A percentile compares a stretch with the other conserved stretches of the same genome.
Conservation (phyloP, 305 asterid species). For the Fraxinus latifolia region DNA sequence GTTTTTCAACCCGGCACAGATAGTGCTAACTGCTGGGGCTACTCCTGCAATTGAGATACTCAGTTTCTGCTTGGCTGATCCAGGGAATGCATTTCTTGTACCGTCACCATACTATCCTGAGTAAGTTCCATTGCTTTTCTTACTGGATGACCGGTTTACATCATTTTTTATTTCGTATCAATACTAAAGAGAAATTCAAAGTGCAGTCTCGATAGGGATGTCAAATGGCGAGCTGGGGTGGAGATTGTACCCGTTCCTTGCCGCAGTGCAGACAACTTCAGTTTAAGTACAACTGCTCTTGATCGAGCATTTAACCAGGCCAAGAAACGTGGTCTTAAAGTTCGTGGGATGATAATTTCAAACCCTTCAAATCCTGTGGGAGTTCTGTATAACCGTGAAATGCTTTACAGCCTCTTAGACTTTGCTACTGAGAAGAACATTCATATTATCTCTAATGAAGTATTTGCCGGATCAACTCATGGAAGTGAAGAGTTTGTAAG, state of each 20-base stretch:
- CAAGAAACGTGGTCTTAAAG: constrained; percentile 51
- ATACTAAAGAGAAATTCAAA: constrained; percentile 6
- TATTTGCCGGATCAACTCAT: constrained; percentile 41
- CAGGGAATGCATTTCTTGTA: constrained; percentile 66
- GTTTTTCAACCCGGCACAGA: constrained; percentile 43
- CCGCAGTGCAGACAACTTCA: constrained; percentile 59
- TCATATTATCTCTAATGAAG: constrained; percentile 52
- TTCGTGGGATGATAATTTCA: constrained; percentile 53
- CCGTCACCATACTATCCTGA: constrained; percentile 62
- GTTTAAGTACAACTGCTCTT: constrained; percentile 39
- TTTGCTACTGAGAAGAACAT: constrained; percentile 61
- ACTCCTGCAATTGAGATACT: constrained; percentile 59
- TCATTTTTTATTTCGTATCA: neutral
- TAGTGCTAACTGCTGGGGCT: constrained; percentile 50
- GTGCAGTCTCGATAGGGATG: constrained; percentile 51
- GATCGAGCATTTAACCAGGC: constrained; percentile 57
- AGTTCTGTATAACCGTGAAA: constrained; percentile 37
- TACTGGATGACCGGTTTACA: neutral
- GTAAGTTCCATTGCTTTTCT: constrained; percentile 36
- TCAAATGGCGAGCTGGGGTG: constrained; percentile 56
- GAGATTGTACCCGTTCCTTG: constrained; percentile 60
- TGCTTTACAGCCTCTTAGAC: constrained; percentile 45
- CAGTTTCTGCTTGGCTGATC: constrained; percentile 54
- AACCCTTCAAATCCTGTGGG: constrained; percentile 66
- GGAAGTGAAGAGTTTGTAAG: constrained; percentile 46